Percentiles rank a stretch among this genome's conserved stretches.
Conservation (phyloP, 169 alveolate species). For the Perkinsus chesapeaki region DNA sequence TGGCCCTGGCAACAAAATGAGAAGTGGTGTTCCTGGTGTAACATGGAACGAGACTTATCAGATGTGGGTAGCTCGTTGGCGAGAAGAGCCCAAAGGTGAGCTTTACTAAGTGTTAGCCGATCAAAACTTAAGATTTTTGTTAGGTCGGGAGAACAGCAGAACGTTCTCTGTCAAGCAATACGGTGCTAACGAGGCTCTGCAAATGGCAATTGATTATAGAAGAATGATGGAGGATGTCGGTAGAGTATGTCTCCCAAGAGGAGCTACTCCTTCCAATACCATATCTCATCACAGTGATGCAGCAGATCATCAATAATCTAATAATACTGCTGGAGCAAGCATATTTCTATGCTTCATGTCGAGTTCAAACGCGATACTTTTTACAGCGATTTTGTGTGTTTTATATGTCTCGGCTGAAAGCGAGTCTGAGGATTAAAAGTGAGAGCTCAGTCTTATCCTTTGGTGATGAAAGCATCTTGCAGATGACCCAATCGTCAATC, state of each 20-base stretch:
- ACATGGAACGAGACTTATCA: background rate
- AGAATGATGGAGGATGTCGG: background rate
- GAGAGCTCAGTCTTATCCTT: background rate
- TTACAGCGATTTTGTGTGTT: too few species aligned
- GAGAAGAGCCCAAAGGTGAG: background rate
- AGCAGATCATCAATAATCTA: background rate
- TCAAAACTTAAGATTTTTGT: background rate
- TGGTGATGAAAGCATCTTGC: background rate
- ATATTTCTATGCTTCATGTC: too few species aligned
- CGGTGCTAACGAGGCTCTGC: background rate
- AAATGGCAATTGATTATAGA: background rate
- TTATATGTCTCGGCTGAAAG: background rate
- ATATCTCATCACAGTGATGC: background rate
- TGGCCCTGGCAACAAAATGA: background rate
- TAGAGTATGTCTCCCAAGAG: background rate
- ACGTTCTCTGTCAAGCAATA: background rate
- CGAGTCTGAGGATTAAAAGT: background rate
- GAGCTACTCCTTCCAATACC: background rate
- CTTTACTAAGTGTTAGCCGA: background rate
- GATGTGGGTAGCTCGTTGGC: background rate
- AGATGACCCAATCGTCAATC: background rate
- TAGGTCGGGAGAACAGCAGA: background rate
- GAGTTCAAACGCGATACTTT: too few species aligned
- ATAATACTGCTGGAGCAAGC: background rate
- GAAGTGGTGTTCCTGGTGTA: background rate